phyloP scores from a whole-genome alignment of 75 land plant species.

The Picea sitchensis region DNA sequence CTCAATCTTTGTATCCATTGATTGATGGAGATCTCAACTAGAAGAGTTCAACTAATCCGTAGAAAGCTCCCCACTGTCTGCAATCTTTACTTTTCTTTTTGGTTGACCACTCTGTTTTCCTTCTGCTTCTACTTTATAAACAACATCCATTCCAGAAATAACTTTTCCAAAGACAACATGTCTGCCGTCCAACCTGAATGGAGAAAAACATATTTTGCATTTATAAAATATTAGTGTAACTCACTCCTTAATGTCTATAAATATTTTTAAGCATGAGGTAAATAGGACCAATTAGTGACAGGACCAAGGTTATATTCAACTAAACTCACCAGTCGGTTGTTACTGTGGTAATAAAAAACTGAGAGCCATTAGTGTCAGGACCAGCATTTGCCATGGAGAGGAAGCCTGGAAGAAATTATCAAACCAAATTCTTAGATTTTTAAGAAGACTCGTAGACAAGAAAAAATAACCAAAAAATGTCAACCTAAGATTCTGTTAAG shows the following conservation, averaged over 20 bases:
- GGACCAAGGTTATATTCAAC: background rate
- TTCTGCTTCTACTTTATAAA: constrained; percentile 90
- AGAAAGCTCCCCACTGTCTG: constrained; percentile 82
- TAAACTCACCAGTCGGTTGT: constrained; percentile 75
- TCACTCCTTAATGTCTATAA: background rate
- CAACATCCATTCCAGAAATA: constrained; percentile 86
- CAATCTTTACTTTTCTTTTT: constrained; percentile 63
- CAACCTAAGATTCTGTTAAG: constrained; percentile 8
- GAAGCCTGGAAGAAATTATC: constrained; percentile 32
- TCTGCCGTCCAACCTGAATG: constrained; percentile 81
- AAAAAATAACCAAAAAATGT: background rate
- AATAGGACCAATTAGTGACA: background rate
- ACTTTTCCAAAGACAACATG: constrained; percentile 97
- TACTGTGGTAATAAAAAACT: constrained; percentile 93
- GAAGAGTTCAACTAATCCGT: too few species aligned
- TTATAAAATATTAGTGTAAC: background rate
- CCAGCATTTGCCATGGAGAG: constrained; percentile 98
- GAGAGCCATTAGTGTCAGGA: constrained; percentile 86
- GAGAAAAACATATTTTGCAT: background rate
- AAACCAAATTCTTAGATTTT: background rate
- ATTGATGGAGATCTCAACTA: too few species aligned
- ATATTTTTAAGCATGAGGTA: background rate
- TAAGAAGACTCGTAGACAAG: background rate
- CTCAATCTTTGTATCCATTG: too few species aligned
- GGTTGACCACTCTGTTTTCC: constrained; percentile 73